Base-by-base conservation (phyloP, 768 basidiomycete genomes). In the Auricularia cornea region DNA sequence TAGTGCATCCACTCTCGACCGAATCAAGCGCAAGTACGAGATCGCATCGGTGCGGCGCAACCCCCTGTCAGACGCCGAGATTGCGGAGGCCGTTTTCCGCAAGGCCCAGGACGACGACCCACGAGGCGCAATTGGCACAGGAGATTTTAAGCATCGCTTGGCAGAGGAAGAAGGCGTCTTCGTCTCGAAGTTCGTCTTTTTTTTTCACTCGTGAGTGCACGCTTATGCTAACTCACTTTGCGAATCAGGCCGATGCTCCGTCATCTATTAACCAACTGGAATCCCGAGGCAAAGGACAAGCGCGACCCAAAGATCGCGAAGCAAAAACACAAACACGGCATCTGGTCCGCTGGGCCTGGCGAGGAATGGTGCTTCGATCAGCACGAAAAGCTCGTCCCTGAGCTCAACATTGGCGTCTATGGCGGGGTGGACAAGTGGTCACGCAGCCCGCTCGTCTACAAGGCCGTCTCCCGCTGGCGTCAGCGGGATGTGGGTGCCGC, bases 21-120 rank as follows among this genome's bases (percentile, higher is more conserved):
- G 33, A 35, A 35, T 35, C 33, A 35, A 35, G 33, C 33, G 26
- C 31, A 62, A 48, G 33, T 48, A 54, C 29, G 38, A 48, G 20
- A 29, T 48, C n/a, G 30, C 48, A 16, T 48, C 41, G 11, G 35
- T 40, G 12, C 48, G 20, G 10, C 40, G 59, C 54, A 63, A 64
- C 33, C 60, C 59, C 41, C 28, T 64, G 20, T 26, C 51, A 12
- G 18, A 33, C 28, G 23, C 62, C 60, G 48, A 56, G 40, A 32
- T 30, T 33, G 40, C 59, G 62, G 71, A 71, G 63, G 60, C 66
- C 32, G 61, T 70, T 14, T 63, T 28, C 40, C 3, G 67, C 62
- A 30, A 68, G 63, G 59, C 29, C 6, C 48, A 31, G 44, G 59
- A 31, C 30, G 63, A 59, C 2, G 3, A 41, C 29, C 44, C 30